A percentile compares a stretch with the other conserved stretches of the same genome.
Evolutionary conservation across 257 asterid species (phyloP).

Genomic region (Salvia miltiorrhiza): DNA sequence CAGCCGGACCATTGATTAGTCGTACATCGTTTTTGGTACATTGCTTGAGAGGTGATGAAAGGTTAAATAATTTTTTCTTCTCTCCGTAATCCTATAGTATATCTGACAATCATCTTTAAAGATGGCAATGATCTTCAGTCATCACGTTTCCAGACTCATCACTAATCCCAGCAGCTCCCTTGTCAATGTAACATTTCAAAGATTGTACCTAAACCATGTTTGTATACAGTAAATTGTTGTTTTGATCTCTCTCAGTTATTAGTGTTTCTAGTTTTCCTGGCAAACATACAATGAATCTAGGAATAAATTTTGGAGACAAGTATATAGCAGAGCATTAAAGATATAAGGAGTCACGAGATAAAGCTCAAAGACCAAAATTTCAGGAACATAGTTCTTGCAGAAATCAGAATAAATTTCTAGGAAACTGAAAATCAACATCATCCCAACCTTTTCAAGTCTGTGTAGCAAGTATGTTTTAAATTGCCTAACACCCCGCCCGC

Average conservation of each 20-base stretch:
- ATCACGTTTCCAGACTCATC: background rate
- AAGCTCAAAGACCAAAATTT: slow-evolving; percentile 9
- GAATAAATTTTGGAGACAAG: background rate
- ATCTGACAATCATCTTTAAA: background rate
- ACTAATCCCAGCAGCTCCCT: background rate
- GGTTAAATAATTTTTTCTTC: background rate
- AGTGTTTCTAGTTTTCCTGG: background rate
- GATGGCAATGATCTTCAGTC: background rate
- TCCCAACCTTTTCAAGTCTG: slow-evolving; percentile 69
- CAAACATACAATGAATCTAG: slow-evolving; percentile 1
- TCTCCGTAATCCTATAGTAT: background rate
- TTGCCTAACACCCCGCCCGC: slow-evolving; percentile 96
- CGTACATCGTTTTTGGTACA: background rate
- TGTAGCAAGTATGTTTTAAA: slow-evolving; percentile 86
- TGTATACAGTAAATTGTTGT: background rate
- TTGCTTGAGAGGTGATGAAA: background rate
- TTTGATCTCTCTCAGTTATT: background rate
- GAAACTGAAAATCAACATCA: slow-evolving; percentile 13
- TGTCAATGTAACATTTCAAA: background rate
- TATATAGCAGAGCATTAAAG: background rate
- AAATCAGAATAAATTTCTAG: slow-evolving; percentile 5
- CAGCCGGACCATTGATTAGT: background rate
- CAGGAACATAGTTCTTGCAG: slow-evolving; percentile 2
- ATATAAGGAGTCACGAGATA: background rate
- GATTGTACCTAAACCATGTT: background rate